Evolutionary conservation across 345 rosid species (phyloP).

Genomic region (Eucalyptus sp.): DNA sequence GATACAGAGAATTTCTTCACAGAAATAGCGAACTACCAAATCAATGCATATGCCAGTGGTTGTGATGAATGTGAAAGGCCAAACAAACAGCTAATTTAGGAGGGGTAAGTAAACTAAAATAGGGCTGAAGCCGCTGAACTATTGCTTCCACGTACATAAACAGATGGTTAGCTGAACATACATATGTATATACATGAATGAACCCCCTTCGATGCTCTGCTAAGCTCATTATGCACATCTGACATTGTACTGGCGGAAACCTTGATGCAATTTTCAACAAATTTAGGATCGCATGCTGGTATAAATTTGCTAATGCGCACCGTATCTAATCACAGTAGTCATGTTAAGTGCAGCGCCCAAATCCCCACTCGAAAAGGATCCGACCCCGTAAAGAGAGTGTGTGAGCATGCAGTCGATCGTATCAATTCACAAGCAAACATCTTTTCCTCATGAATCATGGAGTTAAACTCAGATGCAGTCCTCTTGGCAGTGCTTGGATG

Average conservation of each 20-base stretch:
- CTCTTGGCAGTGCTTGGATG: background rate
- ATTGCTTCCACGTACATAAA: background rate
- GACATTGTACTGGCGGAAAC: slow-evolving; percentile 39
- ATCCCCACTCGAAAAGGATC: background rate
- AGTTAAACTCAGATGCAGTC: background rate
- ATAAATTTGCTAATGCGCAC: background rate
- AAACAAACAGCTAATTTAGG: background rate
- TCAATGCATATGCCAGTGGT: background rate
- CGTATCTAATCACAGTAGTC: background rate
- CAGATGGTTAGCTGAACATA: background rate
- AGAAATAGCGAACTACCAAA: background rate
- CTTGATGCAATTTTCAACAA: background rate
- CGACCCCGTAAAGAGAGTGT: background rate
- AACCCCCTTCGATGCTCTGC: background rate
- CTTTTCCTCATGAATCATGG: background rate
- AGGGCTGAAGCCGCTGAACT: background rate
- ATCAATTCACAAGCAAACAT: background rate
- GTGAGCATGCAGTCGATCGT: background rate
- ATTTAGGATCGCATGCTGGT: background rate
- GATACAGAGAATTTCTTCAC: background rate
- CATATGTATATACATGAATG: background rate
- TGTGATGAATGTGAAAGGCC: background rate
- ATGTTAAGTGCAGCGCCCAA: background rate
- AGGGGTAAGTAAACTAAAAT: background rate
- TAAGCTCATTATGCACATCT: background rate